Evolutionary conservation across 2,329 filamentous ascomycete genomes (phyloP).

Genomic region (Blastomyces silverae): DNA sequence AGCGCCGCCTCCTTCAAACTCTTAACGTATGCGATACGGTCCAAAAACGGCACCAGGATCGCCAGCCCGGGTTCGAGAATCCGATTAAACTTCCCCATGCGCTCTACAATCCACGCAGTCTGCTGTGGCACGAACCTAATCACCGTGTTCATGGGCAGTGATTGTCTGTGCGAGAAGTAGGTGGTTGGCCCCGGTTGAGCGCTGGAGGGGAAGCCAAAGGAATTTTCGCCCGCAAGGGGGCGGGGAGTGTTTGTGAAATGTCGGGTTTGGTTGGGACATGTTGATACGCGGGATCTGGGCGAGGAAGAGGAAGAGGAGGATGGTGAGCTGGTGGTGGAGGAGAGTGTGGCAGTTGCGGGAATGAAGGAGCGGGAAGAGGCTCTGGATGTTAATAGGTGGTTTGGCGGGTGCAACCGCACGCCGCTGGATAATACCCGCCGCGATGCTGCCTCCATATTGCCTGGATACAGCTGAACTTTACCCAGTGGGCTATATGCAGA

Average conservation of each 20-base stretch:
- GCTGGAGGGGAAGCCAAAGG: conserved; percentile 28
- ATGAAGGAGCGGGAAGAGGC: conserved; percentile 2
- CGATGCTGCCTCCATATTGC: conserved; percentile 34
- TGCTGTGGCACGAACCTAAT: conserved; percentile 98
- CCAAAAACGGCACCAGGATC: conserved; percentile 79
- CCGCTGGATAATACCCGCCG: conserved; percentile 29
- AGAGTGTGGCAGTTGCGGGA: conserved; percentile 2
- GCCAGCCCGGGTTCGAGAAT: conserved; percentile 90
- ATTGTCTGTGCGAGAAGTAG: conserved; percentile 64
- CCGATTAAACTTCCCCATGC: conserved; percentile 95
- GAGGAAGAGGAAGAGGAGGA: conserved; percentile 23
- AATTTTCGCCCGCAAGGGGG: conserved; percentile 30
- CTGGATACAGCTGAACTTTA: neutral
- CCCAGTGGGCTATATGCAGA: neutral
- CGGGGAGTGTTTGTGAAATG: conserved; percentile 30
- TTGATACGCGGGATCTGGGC: conserved; percentile 18
- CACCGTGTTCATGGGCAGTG: conserved; percentile 84
- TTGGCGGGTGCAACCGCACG: conserved; percentile 28
- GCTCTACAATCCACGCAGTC: conserved; percentile 98
- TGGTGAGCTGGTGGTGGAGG: conserved; percentile 23
- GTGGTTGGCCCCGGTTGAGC: conserved; percentile 49
- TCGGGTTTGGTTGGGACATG: conserved; percentile 16
- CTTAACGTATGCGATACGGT: conserved; percentile 96
- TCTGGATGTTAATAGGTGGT: conserved; percentile 13
- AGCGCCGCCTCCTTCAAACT: conserved; percentile 92